Evolutionary conservation across 495 filamentous ascomycete species (phyloP).

Genomic region (Hypoxylon trugodes): DNA sequence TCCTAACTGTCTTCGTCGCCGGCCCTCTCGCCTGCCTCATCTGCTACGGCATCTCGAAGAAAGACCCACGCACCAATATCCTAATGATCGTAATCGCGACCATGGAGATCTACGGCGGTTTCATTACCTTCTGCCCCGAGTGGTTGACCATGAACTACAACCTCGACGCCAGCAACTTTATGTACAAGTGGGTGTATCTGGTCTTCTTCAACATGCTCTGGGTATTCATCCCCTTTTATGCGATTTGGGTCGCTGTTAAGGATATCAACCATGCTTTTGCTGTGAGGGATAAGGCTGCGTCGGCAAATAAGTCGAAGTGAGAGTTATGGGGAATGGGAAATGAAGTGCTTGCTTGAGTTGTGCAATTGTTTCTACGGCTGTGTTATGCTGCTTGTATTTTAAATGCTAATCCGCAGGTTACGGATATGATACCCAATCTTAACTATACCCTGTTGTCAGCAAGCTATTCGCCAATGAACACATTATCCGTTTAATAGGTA

Average conservation of each 20-base stretch:
- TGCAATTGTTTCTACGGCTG: neutral
- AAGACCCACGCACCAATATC: slow-evolving; percentile 70
- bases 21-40: slow-evolving; percentile 76
- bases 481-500: too few species aligned
- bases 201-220: slow-evolving; percentile 92
- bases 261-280: slow-evolving; percentile 68
- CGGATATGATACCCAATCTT: slow-evolving; percentile 16
- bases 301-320: slow-evolving; percentile 45
- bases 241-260: slow-evolving; percentile 71
- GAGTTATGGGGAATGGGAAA: neutral
- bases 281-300: slow-evolving; percentile 38
- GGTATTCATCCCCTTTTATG: slow-evolving; percentile 82
- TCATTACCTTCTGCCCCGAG: slow-evolving; percentile 96
- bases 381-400: neutral
- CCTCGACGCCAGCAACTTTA: slow-evolving; percentile 80
- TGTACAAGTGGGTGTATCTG: slow-evolving; percentile 89
- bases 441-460: neutral
- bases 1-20: slow-evolving; percentile 82
- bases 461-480: neutral
- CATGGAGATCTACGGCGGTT: slow-evolving; percentile 93
- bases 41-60: slow-evolving; percentile 69
- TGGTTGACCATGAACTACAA: slow-evolving; percentile 83
- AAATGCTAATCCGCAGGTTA: neutral
- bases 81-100: slow-evolving; percentile 81
- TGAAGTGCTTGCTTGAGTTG: neutral